Evolutionary conservation across 106 monocot species (phyloP), one percentile per base, ranked within the genome.

Genomic region (Dioscorea alata): DNA sequence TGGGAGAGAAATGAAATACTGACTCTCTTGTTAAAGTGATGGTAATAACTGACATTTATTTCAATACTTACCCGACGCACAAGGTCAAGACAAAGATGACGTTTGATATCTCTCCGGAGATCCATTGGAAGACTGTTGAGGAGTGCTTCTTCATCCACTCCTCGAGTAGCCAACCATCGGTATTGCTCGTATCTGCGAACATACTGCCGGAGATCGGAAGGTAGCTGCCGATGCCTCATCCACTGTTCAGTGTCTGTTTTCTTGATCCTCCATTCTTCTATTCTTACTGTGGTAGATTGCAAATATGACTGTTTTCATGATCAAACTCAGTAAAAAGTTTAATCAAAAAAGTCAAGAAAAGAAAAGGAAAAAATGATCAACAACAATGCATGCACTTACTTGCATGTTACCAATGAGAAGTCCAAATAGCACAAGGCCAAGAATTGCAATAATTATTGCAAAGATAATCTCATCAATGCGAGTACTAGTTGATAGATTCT

Each of bases 61-160:
- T 28, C 1, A n/a, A 69, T 60, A 52, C 72, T 70, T 76, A 92
- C 92, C 51, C 79, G 59, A 28, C 86, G 73, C 31, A 94, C 87
- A 0, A 94, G 78, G 33, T 87, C 85, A n/a, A 94, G 78, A 68
- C 93, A 94, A 42, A 94, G 84, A 50, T 90, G 93, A 48, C 90
- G 86, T 61, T 94, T 94, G 60, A 94, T 94, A 67, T 87, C 89
- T 52, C 89, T 60, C 13, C 90, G 84, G n/a, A 87, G 80, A 61
- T 90, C 94, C 68, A 80, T 59, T 4, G 87, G 90, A 19, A 94
- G 90, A 67, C 74, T 63, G 14, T 71, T 33, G 48, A 94, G 79
- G 50, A 94, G 48, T 4, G 60, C 70, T 49, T 90, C 90, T 69
- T 94, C 90, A 58, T 90, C 77, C 7, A 90, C 94, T 12, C 90